Evolutionary conservation across 1,284 basidiomycete species (phyloP), one percentile per base, ranked within the genome.

Genomic region (Gomphus bonarii): DNA sequence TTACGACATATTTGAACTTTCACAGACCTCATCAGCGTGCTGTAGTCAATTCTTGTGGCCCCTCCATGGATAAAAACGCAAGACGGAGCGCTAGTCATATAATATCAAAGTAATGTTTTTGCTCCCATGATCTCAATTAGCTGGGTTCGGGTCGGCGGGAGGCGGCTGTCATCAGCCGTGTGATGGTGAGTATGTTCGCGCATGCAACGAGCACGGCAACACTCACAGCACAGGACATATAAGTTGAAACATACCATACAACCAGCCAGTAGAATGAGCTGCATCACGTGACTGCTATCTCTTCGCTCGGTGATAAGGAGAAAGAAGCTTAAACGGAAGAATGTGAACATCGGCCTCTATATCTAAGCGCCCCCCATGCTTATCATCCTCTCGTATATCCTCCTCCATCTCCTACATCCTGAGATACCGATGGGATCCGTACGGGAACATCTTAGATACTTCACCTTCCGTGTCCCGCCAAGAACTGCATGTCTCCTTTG

Each of bases 291-390:
- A 48, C 46, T 10, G 1, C 25, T 48, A 31, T 48, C 46, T 48
- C 25, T 48, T 48, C 20, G 47, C 47, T 31, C 47, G 47, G 47
- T 48, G 47, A 48, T 48, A 48, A 48, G 47, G 30, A 30, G 44
- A 48, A 28, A 31, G 47, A 48, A 48, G 28, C 47, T n/a, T 11
- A n/a, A n/a, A n/a, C n/a, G n/a, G n/a, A n/a, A n/a, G n/a, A n/a
- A n/a, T n/a, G 3, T 8, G 28, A 16, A 48, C 14, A 11, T 11
- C 16, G 22, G 43, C 20, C 10, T n/a, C 42, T 22, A 12, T 48
- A 48, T 48, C 47, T 48, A 48, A 48, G 47, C 47, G 47, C 47
- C 14, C 30, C 30, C 4, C 22, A 9, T 10, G 11, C 12, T 30
- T 48, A 48, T 48, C 46, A 47, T 47, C 25, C 25, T 47, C 25